These are phyloP conservation scores for Candida methanosorbosa DNA, from an alignment of 805 yeast species.

Conservation along the genomic window DNA sequence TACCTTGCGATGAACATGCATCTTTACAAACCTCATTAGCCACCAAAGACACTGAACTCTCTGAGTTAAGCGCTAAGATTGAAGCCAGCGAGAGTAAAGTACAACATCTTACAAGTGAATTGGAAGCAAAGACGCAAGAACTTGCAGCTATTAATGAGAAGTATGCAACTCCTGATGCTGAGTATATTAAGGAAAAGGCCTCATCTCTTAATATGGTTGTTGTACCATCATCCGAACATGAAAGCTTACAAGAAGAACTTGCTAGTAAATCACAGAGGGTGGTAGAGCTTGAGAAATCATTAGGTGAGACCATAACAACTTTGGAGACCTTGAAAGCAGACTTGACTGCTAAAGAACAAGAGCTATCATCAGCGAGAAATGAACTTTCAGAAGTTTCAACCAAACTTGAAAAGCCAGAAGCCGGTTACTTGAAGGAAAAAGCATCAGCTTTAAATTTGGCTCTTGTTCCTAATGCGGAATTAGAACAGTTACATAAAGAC, in stretches of 20 bases:
- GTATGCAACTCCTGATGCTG: slow-evolving; percentile 3
- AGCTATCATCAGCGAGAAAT: no score
- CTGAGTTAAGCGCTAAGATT: no score
- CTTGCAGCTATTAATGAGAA: not conserved
- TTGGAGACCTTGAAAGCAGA: not conserved
- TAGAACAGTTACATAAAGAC: not conserved
- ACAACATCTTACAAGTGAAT: not conserved
- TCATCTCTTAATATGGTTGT: slow-evolving; percentile 23
- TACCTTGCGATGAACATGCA: slow-evolving; percentile 5
- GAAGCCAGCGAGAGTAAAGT: no score
- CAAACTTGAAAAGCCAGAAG: slow-evolving; percentile 18
- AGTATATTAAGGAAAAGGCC: slow-evolving; percentile 16
- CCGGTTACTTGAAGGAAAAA: slow-evolving; percentile 17
- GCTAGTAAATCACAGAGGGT: no score
- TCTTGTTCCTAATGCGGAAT: slow-evolving; percentile 10
- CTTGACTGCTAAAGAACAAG: no score
- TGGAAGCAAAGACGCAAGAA: not conserved
- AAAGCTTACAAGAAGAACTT: not conserved
- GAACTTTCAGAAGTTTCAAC: no score
- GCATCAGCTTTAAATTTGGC: slow-evolving; percentile 20
- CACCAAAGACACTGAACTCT: not conserved
- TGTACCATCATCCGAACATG: slow-evolving; percentile 5
- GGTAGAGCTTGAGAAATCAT: no score
- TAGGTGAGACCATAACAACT: no score
- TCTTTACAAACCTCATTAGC: not conserved